Base-by-base conservation (phyloP, 352 stramenopile genomes). In the Globisporangium perplexum region DNA sequence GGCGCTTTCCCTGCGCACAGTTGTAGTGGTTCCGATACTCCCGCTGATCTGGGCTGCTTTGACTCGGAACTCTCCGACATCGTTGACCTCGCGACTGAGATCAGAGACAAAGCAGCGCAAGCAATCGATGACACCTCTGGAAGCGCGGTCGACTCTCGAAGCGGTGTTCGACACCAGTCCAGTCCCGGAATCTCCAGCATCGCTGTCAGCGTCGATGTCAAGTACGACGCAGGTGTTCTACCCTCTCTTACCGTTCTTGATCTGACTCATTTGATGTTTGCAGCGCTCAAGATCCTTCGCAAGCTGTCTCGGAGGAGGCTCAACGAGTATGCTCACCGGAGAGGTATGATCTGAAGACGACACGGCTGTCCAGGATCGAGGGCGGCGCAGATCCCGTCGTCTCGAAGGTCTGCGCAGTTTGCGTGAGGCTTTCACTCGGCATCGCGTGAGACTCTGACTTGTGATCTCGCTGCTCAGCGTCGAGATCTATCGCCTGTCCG, bases 21-120 rank as follows among this genome's bases (percentile, higher is more conserved):
- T 10, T 5, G 28, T 15, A 23, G 28, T 6, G 41, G 11, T n/a
- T 31, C 39, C 23, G 24, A 17, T 14, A 39, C n/a, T 35, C n/a
- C 7, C 11, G 22, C 22, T 24, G 55, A 56, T 11, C n/a, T 33
- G 30, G 51, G 22, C 31, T 50, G 28, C 17, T 14, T 52, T 7
- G 31, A 56, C 23, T 52, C 22, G 55, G 55, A 56, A 26, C 55
- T 56, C 22, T 56, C 47, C 14, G 47, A 47, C 10, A 11, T 49
- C 10, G 41, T 50, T 15, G 55, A 61, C 30, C 48, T 61, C 14
- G 48, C 6, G 15, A 39, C 18, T 2, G 55, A 61, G 36, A 56
- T 51, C 33, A 47, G 36, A 26, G 42, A 49, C 35, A 47, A 60
- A n/a, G 43, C 6, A 12, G 6, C 8, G 6, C 39, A 24, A 15